Base-by-base conservation (phyloP, 129 eudicot species). In the Apium graveolens region DNA sequence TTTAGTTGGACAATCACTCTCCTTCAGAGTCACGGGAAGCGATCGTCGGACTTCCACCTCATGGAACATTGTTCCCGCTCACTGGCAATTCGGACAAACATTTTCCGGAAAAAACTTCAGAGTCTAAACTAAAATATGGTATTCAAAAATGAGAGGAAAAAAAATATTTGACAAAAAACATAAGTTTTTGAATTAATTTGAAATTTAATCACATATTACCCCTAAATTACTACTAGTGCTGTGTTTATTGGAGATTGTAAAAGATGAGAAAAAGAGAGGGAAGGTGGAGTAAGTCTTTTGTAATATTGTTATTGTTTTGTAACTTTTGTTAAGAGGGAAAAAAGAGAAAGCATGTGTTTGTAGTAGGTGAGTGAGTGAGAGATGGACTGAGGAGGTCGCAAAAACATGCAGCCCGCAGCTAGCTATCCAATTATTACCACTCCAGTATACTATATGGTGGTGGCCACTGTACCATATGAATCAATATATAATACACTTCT, bases 21-120 rank as follows among this genome's bases (percentile, higher is more conserved):
- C 97, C 0, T 90, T 92, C 45, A 83, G 97, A 62, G 93, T 92
- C 21, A 82, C 80, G 4, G 82, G 83, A 31, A 88, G 97, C 79
- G 97, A 92, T 32, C 78, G 90, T 9, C 89, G 93, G 14, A 85
- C 86, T 29, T 86, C 96, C 74, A 85, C 97, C 55, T 92, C 96
- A 0, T 92, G 88, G 93, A 92, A 92, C 79, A 82, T 92, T 1
- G 93, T 68, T 20, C 97, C 96, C 0, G 87, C 96, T 11, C 78
- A 79, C 81, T 92, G 97, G 97, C 97, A 90, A 79, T 92, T 92
- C 73, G 97, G 97, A 45, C 97, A 92, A 80, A 92, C 97, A 5
- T 92, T 87, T 77, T 70, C 82, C 0, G 96, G 97, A 38, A 90
- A 92, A 82, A 92, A 92, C 81, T 92, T 92, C 68, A 84, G 97